These are phyloP conservation scores for Mortierella alpina DNA, from an alignment of 192 early-diverging fungal species.

Conservation along the genomic window DNA sequence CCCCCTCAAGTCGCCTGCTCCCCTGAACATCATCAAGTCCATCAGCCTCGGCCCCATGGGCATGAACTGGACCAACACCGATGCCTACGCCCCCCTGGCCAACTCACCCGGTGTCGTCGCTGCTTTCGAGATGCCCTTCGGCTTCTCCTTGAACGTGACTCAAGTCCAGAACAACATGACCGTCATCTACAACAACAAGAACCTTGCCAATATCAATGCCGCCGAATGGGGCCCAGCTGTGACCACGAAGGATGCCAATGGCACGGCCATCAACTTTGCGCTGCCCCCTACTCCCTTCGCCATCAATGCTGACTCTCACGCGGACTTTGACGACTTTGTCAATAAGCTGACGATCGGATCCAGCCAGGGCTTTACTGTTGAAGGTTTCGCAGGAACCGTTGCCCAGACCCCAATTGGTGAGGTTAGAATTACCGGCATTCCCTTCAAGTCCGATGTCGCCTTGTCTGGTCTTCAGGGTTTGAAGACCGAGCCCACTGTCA, in stretches of 20 bases:
- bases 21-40: conserved; percentile 63
- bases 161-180: conserved; percentile 65
- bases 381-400: conserved; percentile 60
- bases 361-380: conserved; percentile 56
- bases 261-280: conserved; percentile 60
- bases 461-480: conserved; percentile 69
- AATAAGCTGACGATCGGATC: conserved; percentile 58
- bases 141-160: conserved; percentile 68
- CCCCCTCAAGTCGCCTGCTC: conserved; percentile 50
- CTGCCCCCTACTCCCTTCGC: conserved; percentile 59
- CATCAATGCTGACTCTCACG: conserved; percentile 56
- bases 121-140: conserved; percentile 69
- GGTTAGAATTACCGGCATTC: conserved; percentile 62
- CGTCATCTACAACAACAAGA: conserved; percentile 51
- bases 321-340: conserved; percentile 65
- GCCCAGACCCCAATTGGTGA: conserved; percentile 67
- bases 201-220: conserved; percentile 49
- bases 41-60: conserved; percentile 65
- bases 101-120: conserved; percentile 60
- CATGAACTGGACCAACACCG: conserved; percentile 58
- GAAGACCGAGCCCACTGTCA: conserved; percentile 61
- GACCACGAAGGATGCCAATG: conserved; percentile 56
- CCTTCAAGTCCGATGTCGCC: conserved; percentile 62
- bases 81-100: conserved; percentile 62
- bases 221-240: conserved; percentile 52